Evolutionary conservation across 2,329 filamentous ascomycete species (phyloP).

Genomic region (Talaromyces sp.): DNA sequence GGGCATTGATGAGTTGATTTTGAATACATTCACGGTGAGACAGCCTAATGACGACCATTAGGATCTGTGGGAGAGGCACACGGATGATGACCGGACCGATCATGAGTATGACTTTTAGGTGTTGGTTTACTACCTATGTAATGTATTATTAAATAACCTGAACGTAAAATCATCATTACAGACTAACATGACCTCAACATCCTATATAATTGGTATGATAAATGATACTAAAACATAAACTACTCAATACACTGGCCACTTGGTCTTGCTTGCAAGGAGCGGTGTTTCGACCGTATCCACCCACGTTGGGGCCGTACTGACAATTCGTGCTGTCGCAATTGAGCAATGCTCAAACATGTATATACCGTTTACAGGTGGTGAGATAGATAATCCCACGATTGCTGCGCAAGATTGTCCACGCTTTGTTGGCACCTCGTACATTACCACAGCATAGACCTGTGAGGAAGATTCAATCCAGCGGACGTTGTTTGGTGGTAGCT

Average conservation of each 20-base stretch:
- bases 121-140: not conserved
- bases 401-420: not conserved
- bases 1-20: not conserved
- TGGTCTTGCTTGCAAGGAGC: conserved; percentile 5
- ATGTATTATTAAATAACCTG: too few relatives aligned
- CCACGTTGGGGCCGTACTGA: not conserved
- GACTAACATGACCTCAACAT: too few relatives aligned
- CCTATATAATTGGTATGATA: too few relatives aligned
- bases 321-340: conserved; percentile 1
- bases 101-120: not conserved
- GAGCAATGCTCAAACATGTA: conserved; percentile 8
- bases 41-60: not conserved
- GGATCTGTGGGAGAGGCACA: not conserved
- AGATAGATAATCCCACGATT: not conserved
- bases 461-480: conserved; percentile 9
- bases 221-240: not conserved
- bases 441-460: conserved; percentile 16
- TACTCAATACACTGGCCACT: conserved; percentile 6
- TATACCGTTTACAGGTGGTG: not conserved
- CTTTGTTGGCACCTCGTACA: conserved; percentile 8
- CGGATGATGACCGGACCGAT: not conserved
- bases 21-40: not conserved
- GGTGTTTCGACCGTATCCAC: conserved; percentile 1
- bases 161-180: too few relatives aligned
- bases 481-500: conserved; percentile 16